Evolutionary conservation across 768 basidiomycete genomes (phyloP).

Genomic region (Mycena olivaceomarginata): DNA sequence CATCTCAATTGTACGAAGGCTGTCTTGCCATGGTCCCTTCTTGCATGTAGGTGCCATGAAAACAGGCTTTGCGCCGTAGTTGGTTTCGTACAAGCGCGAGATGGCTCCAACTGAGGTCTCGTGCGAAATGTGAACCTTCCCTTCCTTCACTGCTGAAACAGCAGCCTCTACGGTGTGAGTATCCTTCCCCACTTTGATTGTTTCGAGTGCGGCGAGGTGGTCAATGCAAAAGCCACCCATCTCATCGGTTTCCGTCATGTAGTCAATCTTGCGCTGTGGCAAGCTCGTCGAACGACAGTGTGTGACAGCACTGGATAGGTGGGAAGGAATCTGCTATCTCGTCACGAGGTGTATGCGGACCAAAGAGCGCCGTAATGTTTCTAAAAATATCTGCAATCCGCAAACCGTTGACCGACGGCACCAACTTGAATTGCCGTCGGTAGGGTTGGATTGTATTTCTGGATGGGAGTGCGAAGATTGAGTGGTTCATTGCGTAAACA

Average conservation of each 20-base stretch:
- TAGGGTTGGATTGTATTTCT: no score
- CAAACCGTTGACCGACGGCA: no score
- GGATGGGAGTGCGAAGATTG: no score
- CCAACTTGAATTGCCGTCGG: no score
- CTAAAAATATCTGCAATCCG: no score
- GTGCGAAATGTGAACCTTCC: no score
- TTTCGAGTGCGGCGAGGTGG: slow-evolving; percentile 42
- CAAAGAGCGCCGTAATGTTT: slow-evolving; percentile 53
- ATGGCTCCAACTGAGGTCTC: slow-evolving; percentile 54
- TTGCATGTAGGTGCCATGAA: slow-evolving; percentile 44
- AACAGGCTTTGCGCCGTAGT: slow-evolving; percentile 47
- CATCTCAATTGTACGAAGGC: slow-evolving; percentile 10
- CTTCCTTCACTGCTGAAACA: slow-evolving; percentile 42
- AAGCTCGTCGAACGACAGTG: slow-evolving; percentile 53
- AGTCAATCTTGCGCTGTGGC: slow-evolving; percentile 47
- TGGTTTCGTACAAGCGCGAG: slow-evolving; percentile 22
- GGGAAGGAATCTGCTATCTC: slow-evolving; percentile 6
- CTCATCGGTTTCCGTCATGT: slow-evolving; percentile 46
- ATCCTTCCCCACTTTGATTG: slow-evolving; percentile 45
- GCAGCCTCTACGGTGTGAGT: slow-evolving; percentile 36
- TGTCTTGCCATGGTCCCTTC: slow-evolving; percentile 19
- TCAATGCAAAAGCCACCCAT: slow-evolving; percentile 53
- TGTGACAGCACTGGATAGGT: slow-evolving; percentile 38
- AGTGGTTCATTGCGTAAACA: no score
- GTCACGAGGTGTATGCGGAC: slow-evolving; percentile 22